These are phyloP conservation scores for Effrenium voratum DNA, from an alignment of 73 alveolate species.

Conservation along the genomic window DNA sequence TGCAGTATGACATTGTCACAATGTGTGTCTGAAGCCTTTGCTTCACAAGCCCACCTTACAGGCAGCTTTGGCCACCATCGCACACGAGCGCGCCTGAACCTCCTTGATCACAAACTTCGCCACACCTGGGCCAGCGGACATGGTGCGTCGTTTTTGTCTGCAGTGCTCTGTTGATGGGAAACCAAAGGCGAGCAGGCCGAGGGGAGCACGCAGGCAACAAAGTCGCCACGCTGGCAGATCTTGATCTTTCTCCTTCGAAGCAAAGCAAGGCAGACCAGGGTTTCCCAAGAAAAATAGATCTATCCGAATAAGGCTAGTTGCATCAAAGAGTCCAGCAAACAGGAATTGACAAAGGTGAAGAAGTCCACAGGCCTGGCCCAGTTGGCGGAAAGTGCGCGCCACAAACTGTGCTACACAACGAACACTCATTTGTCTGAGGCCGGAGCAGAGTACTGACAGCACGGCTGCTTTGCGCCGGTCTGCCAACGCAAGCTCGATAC, in stretches of 20 bases:
- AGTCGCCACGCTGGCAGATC: neutral
- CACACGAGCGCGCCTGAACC: constrained; percentile 20
- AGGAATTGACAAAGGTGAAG: constrained; percentile 83
- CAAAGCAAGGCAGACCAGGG: neutral
- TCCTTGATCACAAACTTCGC: constrained; percentile 86
- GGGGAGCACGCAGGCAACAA: constrained; percentile 49
- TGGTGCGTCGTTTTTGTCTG: neutral
- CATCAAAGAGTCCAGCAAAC: constrained; percentile 14
- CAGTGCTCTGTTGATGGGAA: neutral
- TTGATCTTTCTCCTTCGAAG: constrained; percentile 1
- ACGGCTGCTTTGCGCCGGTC: too few species aligned
- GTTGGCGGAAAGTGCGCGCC: too few species aligned
- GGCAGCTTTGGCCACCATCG: too few species aligned
- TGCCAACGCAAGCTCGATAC: too few species aligned
- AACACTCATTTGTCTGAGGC: too few species aligned
- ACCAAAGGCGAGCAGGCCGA: neutral
- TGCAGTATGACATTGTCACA: neutral
- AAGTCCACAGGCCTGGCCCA: constrained; percentile 84
- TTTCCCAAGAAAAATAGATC: neutral
- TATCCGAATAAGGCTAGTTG: neutral
- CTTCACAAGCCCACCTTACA: too few species aligned
- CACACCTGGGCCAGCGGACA: constrained; percentile 20
- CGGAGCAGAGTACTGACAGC: too few species aligned
- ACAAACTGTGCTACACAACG: too few species aligned
- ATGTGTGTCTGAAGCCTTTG: too few species aligned